These are phyloP conservation scores for Peronosclerospora sorghi DNA, from an alignment of 352 stramenopile genomes.

Conservation along the genomic window DNA sequence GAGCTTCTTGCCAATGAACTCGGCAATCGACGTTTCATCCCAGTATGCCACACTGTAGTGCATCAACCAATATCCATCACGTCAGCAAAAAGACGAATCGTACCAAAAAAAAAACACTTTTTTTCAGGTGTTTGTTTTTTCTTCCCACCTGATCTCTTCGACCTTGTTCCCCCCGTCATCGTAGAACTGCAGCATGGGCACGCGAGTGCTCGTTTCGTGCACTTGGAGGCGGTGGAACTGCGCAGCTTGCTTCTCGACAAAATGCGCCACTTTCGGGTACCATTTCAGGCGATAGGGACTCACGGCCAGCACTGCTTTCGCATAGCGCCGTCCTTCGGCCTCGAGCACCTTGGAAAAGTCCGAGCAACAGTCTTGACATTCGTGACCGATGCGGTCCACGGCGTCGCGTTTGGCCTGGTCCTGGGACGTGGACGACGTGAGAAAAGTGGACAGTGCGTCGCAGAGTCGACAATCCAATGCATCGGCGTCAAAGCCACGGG, in stretches of 20 bases:
- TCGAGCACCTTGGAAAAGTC: slow-evolving; percentile 26
- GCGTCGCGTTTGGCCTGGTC: neutral
- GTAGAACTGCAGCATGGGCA: slow-evolving; percentile 60
- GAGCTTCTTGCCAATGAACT: slow-evolving; percentile 61
- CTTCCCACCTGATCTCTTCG: slow-evolving; percentile 50
- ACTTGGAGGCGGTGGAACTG: slow-evolving; percentile 38
- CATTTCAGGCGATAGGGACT: slow-evolving; percentile 41
- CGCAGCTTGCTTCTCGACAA: slow-evolving; percentile 40
- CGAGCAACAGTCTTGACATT: slow-evolving; percentile 43
- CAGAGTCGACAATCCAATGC: slow-evolving; percentile 54
- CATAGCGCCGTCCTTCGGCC: slow-evolving; percentile 26
- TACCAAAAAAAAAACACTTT: neutral
- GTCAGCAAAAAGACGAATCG: neutral
- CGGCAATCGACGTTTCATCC: slow-evolving; percentile 61
- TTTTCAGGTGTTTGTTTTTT: neutral
- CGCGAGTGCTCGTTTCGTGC: slow-evolving; percentile 31
- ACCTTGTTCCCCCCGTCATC: slow-evolving; percentile 33
- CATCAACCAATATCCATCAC: too few relatives aligned
- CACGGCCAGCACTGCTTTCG: slow-evolving; percentile 39
- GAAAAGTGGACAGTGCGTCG: slow-evolving; percentile 27
- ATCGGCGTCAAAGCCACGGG: slow-evolving; percentile 42
- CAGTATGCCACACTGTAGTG: slow-evolving; percentile 56
- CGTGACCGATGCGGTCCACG: slow-evolving; percentile 8
- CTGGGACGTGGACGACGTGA: slow-evolving; percentile 4
- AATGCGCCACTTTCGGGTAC: slow-evolving; percentile 58